phyloP scores from a whole-genome alignment of 2,329 filamentous ascomycete genomes.

The Lasiodiplodia hormozganensis region DNA sequence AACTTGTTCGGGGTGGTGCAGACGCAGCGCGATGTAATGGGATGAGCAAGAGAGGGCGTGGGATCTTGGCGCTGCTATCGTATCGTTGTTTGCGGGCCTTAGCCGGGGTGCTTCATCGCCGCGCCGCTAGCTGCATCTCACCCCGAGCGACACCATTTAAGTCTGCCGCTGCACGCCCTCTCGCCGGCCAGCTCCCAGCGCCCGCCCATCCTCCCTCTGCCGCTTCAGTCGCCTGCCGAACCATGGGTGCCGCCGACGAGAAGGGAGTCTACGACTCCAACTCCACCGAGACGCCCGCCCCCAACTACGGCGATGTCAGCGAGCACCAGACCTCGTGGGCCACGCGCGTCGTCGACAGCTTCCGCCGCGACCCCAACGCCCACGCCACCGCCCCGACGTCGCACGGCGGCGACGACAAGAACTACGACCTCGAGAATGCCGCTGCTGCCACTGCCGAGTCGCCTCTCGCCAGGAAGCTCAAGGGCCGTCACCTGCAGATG shows the following conservation, averaged over 20 bases:
- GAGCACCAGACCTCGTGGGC: slow-evolving; percentile 42
- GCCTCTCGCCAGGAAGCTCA: slow-evolving; percentile 68
- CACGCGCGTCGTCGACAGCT: slow-evolving; percentile 53
- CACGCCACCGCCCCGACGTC: slow-evolving; percentile 56
- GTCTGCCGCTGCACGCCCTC: slow-evolving; percentile 9
- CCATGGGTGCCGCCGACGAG: slow-evolving; percentile 24
- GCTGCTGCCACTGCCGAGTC: slow-evolving; percentile 55
- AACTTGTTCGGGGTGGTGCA: slow-evolving; percentile 6
- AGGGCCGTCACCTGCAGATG: slow-evolving; percentile 83
- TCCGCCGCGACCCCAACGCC: slow-evolving; percentile 47
- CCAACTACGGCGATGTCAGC: slow-evolving; percentile 45
- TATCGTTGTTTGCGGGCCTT: slow-evolving; percentile 17
- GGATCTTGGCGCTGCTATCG: slow-evolving; percentile 27
- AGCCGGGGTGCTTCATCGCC: slow-evolving; percentile 17
- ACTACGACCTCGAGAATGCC: slow-evolving; percentile 42
- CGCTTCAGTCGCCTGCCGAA: neutral
- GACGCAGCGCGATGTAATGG: slow-evolving; percentile 19
- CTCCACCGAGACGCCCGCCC: slow-evolving; percentile 26
- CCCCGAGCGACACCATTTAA: slow-evolving; percentile 21
- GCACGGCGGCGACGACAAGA: slow-evolving; percentile 60
- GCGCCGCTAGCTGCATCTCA: slow-evolving; percentile 17
- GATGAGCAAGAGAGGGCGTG: slow-evolving; percentile 26
- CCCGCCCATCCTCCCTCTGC: neutral
- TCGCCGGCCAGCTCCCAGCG: slow-evolving; percentile 2
- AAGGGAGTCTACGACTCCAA: slow-evolving; percentile 29